Percentiles rank a stretch among this genome's conserved stretches.
Conservation (phyloP, 192 early-diverging fungal species). For the Umbelopsis ramanniana region DNA sequence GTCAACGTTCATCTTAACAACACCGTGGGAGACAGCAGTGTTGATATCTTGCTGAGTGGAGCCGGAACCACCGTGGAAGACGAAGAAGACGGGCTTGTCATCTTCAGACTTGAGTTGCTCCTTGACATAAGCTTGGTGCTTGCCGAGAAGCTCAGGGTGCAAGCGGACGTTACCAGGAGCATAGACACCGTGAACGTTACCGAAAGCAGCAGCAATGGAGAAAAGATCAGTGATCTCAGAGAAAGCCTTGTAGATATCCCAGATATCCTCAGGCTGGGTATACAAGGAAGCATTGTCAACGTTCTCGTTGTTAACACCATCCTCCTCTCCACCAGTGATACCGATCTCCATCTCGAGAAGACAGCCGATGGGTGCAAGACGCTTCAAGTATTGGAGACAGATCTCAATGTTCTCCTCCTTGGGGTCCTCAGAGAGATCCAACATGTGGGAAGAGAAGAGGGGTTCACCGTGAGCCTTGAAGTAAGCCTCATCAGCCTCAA, state of each 20-base stretch:
- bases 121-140: constrained; percentile 85
- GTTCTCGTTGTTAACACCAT: constrained; percentile 92
- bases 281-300: constrained; percentile 87
- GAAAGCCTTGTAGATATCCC: constrained; percentile 90
- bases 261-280: constrained; percentile 93
- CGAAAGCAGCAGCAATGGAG: constrained; percentile 83
- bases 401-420: constrained; percentile 91
- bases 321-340: constrained; percentile 96
- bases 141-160: constrained; percentile 88
- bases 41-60: constrained; percentile 38
- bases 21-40: constrained; percentile 54
- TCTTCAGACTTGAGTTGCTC: constrained; percentile 61
- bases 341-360: constrained; percentile 97
- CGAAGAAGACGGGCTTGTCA: constrained; percentile 89
- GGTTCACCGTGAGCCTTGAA: constrained; percentile 93
- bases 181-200: constrained; percentile 77
- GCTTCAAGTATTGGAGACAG: constrained; percentile 86
- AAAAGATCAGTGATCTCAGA: constrained; percentile 80
- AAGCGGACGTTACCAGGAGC: constrained; percentile 95
- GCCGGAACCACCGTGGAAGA: constrained; percentile 98
- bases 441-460: constrained; percentile 97
- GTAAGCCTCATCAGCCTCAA: constrained; percentile 93
- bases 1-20: constrained; percentile 99
- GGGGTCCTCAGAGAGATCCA: constrained; percentile 89
- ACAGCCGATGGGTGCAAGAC: constrained; percentile 81